phyloP scores from a whole-genome alignment of 495 filamentous ascomycete species.

The Talaromyces liani region DNA sequence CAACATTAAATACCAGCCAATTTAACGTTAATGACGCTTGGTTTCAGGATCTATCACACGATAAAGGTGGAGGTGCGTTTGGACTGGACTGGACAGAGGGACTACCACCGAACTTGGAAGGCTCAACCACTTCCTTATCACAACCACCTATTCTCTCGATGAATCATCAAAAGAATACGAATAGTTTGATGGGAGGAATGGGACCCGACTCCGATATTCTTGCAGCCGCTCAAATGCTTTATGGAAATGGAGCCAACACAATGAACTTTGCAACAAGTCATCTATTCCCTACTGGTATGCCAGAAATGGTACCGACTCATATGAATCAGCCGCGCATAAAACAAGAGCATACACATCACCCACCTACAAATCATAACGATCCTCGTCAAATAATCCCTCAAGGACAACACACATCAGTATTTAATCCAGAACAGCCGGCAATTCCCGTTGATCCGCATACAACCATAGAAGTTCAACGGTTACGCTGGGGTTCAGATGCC shows the following conservation, averaged over 20 bases:
- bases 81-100: slow-evolving; percentile 47
- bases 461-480: slow-evolving; percentile 26
- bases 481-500: slow-evolving; percentile 61
- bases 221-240: slow-evolving; percentile 42
- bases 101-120: slow-evolving; percentile 53
- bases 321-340: neutral
- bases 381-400: slow-evolving; percentile 8
- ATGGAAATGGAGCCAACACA: slow-evolving; percentile 27
- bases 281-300: slow-evolving; percentile 16
- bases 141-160: slow-evolving; percentile 33
- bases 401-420: slow-evolving; percentile 36
- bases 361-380: neutral
- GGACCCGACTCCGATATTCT: slow-evolving; percentile 37
- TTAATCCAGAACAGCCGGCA: slow-evolving; percentile 31
- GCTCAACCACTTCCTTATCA: slow-evolving; percentile 54
- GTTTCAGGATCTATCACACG: slow-evolving; percentile 27
- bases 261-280: slow-evolving; percentile 25
- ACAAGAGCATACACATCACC: neutral
- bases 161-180: slow-evolving; percentile 16
- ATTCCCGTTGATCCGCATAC: slow-evolving; percentile 34
- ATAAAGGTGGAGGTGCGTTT: slow-evolving; percentile 35
- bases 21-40: slow-evolving; percentile 42
- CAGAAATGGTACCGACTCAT: slow-evolving; percentile 18
- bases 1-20: slow-evolving; percentile 48
- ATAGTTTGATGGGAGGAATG: slow-evolving; percentile 5